phyloP scores from a whole-genome alignment of 305 asterid species.

The Fraxinus albicans region DNA sequence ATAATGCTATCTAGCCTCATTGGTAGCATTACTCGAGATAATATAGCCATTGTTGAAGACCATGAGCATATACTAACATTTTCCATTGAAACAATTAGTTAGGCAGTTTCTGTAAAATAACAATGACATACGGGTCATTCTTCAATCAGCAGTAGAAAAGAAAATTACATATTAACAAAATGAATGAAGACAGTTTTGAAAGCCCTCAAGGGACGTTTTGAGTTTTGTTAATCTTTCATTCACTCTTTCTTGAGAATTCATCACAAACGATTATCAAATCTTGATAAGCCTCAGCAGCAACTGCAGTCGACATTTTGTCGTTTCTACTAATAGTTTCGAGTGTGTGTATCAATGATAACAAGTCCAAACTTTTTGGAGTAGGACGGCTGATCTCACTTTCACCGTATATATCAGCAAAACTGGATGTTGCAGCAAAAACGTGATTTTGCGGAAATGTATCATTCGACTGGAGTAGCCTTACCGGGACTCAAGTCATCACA shows the following conservation, averaged over 20 bases:
- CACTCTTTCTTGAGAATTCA: slow-evolving; percentile 16
- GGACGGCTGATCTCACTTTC: slow-evolving; percentile 25
- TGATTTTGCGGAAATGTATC: slow-evolving; percentile 19
- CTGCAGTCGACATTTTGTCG: slow-evolving; percentile 14
- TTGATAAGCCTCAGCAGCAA: slow-evolving; percentile 3
- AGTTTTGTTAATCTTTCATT: neutral
- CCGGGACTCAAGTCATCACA: slow-evolving; percentile 46
- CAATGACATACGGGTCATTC: slow-evolving; percentile 22
- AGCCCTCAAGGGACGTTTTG: neutral
- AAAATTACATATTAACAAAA: slow-evolving; percentile 42
- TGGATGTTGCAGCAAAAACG: neutral
- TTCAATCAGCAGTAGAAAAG: slow-evolving; percentile 36
- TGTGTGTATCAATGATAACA: slow-evolving; percentile 26
- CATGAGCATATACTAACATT: neutral
- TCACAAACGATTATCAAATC: neutral
- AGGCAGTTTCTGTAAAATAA: slow-evolving; percentile 32
- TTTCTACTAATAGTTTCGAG: slow-evolving; percentile 21
- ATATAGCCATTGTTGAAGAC: neutral
- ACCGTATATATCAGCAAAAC: slow-evolving; percentile 4
- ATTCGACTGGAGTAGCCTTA: slow-evolving; percentile 37
- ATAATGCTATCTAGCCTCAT: too few relatives aligned
- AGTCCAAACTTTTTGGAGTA: slow-evolving; percentile 38
- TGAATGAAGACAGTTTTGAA: slow-evolving; percentile 39
- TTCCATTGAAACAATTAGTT: slow-evolving; percentile 8
- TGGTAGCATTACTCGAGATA: neutral